phyloP scores from a whole-genome alignment of 83 land plant genomes.

The Diphasiastrum complanatum region DNA sequence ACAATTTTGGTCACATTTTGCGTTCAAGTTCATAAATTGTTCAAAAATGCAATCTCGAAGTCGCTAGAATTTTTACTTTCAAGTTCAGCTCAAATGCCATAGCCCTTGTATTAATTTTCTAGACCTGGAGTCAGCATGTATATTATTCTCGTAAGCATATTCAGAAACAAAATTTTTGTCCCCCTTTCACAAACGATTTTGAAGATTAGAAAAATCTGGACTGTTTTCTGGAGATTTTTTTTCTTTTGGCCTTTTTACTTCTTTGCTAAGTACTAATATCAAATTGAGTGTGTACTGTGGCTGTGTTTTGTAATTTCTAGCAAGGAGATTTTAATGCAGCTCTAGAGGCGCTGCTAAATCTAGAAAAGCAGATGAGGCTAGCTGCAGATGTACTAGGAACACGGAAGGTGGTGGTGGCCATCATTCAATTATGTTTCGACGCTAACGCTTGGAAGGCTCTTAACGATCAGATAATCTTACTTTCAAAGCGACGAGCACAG shows the following conservation, averaged over 20 bases:
- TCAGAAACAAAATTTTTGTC: not conserved
- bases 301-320: too few relatives aligned
- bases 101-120: too few relatives aligned
- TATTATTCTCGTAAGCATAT: not conserved
- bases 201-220: too few relatives aligned
- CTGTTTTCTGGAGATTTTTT: not conserved
- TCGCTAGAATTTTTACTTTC: too few relatives aligned
- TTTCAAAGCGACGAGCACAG: slow-evolving; percentile 88
- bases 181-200: too few relatives aligned
- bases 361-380: slow-evolving; percentile 78
- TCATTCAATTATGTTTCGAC: slow-evolving; percentile 71
- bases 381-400: slow-evolving; percentile 84
- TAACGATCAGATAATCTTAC: slow-evolving; percentile 76
- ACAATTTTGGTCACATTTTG: not conserved
- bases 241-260: not conserved
- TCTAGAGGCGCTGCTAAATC: slow-evolving; percentile 59
- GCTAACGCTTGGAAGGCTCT: slow-evolving; percentile 85
- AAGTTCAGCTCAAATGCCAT: too few relatives aligned
- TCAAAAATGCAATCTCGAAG: too few relatives aligned
- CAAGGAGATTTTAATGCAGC: slow-evolving; percentile 56
- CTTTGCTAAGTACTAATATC: not conserved
- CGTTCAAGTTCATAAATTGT: not conserved
- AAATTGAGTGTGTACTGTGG: not conserved
- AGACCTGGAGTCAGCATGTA: not conserved
- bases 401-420: slow-evolving; percentile 67